Percentiles rank a stretch among this genome's conserved stretches.
These are phyloP conservation scores for Fraxinus sp. DNA, from an alignment of 305 asterid species.

Conservation along the genomic window DNA sequence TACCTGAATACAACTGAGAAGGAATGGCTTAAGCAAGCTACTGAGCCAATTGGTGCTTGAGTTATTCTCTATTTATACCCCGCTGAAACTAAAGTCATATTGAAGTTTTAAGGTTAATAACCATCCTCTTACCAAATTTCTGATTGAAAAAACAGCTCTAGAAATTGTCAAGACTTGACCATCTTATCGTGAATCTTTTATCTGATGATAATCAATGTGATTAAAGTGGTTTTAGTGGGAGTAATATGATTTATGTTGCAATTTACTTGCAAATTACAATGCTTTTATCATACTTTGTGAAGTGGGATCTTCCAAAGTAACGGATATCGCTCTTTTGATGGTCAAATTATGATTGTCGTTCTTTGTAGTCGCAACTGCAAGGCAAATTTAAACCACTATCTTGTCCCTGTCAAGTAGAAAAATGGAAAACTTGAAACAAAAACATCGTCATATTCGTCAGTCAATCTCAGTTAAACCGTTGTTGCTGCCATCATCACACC, in stretches of 20 bases:
- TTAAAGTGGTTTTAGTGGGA: background rate
- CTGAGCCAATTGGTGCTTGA: constrained; percentile 57
- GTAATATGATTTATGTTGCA: background rate
- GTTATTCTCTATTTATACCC: background rate
- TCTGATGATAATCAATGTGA: background rate
- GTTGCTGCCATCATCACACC: background rate
- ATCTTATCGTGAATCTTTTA: background rate
- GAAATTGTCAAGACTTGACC: background rate
- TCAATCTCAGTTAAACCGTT: background rate
- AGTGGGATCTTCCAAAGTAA: background rate
- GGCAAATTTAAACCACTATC: background rate
- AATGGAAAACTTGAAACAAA: background rate
- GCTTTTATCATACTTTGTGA: background rate
- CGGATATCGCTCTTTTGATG: background rate
- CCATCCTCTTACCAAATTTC: background rate
- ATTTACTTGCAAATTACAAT: background rate
- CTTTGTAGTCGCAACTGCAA: background rate
- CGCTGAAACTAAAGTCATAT: background rate
- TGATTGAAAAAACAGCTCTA: background rate
- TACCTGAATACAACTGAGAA: constrained; percentile 56
- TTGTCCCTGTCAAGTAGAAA: background rate
- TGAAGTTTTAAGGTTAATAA: background rate
- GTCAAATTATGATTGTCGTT: background rate
- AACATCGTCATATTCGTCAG: background rate
- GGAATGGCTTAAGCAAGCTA: constrained; percentile 86